Conservation (phyloP, 2,329 filamentous ascomycete genomes). For the Botryosphaeria agaves region DNA sequence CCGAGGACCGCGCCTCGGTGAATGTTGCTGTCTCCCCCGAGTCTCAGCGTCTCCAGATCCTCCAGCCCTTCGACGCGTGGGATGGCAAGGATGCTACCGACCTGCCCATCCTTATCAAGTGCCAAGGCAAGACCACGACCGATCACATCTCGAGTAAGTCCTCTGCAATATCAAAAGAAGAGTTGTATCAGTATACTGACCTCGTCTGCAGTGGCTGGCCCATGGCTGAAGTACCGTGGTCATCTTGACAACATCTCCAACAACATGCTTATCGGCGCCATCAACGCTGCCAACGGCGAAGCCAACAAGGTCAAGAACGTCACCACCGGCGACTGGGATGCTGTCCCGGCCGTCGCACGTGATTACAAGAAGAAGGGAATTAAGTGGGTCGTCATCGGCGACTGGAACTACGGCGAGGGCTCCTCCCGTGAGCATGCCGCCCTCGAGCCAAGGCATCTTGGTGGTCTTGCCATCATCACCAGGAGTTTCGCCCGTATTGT, state of each 20-base stretch:
- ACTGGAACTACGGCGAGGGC: constrained; percentile 99
- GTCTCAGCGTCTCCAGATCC: constrained; percentile 87
- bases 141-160: constrained; percentile 69
- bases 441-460: constrained; percentile 91
- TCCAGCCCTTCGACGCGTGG: constrained; percentile 75
- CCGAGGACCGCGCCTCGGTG: constrained; percentile 55
- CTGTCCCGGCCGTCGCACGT: constrained; percentile 84
- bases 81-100: constrained; percentile 76
- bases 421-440: constrained; percentile 96
- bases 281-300: constrained; percentile 89
- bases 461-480: constrained; percentile 91
- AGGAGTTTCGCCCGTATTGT: constrained; percentile 89
- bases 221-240: constrained; percentile 97
- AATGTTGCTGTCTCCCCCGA: constrained; percentile 68
- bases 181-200: constrained; percentile 5
- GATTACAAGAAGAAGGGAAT: constrained; percentile 97
- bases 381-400: constrained; percentile 92
- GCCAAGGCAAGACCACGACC: constrained; percentile 88
- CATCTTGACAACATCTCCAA: constrained; percentile 99
- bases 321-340: constrained; percentile 66
- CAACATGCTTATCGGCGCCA: constrained; percentile 98
- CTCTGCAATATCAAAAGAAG: too few relatives aligned
- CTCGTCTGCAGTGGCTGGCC: constrained; percentile 49
- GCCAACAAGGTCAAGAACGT: constrained; percentile 95
- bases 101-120: constrained; percentile 90